Percentiles rank a stretch among this genome's conserved stretches.
Evolutionary conservation across 129 eudicot genomes (phyloP).

Genomic region (Flaveria robusta): DNA sequence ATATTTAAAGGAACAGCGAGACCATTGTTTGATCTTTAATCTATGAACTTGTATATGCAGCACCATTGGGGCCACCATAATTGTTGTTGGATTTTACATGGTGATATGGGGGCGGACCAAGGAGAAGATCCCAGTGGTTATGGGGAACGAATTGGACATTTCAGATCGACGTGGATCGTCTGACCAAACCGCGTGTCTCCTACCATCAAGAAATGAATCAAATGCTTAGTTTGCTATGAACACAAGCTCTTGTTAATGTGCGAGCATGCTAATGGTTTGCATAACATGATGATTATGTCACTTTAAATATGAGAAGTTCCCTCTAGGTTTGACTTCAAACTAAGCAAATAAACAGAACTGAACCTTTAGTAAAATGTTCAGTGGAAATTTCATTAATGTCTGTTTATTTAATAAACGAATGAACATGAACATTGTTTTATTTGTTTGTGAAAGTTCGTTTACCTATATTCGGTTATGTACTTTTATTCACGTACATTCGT

Average conservation of each 20-base stretch:
- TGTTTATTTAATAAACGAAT: too few relatives aligned
- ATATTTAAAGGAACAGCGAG: too few relatives aligned
- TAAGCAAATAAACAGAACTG: too few relatives aligned
- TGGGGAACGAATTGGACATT: constrained; percentile 19
- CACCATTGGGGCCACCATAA: constrained; percentile 11
- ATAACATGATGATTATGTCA: neutral
- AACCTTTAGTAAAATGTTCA: too few relatives aligned
- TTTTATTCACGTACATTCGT: too few relatives aligned
- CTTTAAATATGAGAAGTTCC: neutral
- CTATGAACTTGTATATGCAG: neutral
- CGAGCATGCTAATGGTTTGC: neutral
- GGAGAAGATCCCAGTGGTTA: neutral
- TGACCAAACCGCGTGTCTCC: constrained; percentile 23
- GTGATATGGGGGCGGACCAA: constrained; percentile 27
- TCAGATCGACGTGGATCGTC: constrained; percentile 23
- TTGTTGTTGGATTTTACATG: constrained; percentile 14
- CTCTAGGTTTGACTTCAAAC: neutral
- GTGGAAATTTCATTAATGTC: too few relatives aligned
- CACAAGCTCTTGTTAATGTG: neutral
- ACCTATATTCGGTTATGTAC: too few relatives aligned
- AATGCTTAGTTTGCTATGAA: neutral
- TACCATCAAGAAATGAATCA: constrained; percentile 10
- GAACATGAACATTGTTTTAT: too few relatives aligned
- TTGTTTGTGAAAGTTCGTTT: too few relatives aligned
- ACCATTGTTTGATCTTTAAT: neutral